Evolutionary conservation across 1,284 basidiomycete genomes (phyloP).

Genomic region (Cryptococcus maquisensis): DNA sequence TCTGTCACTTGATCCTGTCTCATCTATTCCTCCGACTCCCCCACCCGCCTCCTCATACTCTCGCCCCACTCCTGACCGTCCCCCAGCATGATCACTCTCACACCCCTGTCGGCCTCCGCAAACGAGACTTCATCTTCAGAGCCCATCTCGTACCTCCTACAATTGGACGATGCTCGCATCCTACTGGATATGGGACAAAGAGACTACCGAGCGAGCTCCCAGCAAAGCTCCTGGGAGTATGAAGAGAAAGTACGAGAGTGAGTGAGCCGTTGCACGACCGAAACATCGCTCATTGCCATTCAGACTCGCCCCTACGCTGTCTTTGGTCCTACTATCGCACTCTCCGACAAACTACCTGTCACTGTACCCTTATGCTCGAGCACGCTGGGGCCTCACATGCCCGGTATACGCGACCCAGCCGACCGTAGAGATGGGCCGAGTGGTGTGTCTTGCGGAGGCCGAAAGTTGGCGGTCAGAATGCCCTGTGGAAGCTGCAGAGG

Average conservation of each 20-base stretch:
- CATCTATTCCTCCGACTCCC: not conserved
- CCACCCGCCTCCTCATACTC: not conserved
- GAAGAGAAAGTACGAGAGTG: conserved; percentile 49
- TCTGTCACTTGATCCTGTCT: not conserved
- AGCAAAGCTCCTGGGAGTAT: conserved; percentile 41
- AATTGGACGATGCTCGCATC: conserved; percentile 91
- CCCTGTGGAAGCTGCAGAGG: conserved; percentile 52
- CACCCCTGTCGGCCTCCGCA: conserved; percentile 79
- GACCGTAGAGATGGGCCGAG: conserved; percentile 91
- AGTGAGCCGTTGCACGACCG: conserved; percentile 14
- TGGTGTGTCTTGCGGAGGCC: conserved; percentile 77
- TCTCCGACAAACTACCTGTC: conserved; percentile 85
- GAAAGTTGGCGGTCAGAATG: conserved; percentile 74
- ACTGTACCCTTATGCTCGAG: conserved; percentile 83
- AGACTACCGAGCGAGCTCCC: conserved; percentile 38
- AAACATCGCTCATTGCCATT: conserved; percentile 46
- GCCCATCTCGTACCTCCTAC: conserved; percentile 67
- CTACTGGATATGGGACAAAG: conserved; percentile 81
- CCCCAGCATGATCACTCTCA: conserved; percentile 77
- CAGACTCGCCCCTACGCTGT: conserved; percentile 68
- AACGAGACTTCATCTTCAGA: conserved; percentile 57
- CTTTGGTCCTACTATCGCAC: conserved; percentile 66
- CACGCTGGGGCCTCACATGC: conserved; percentile 80
- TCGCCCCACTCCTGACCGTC: not conserved
- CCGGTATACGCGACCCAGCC: conserved; percentile 95